These are phyloP conservation scores for Gentiana dahurica DNA, from an alignment of 257 asterid genomes.

Conservation along the genomic window DNA sequence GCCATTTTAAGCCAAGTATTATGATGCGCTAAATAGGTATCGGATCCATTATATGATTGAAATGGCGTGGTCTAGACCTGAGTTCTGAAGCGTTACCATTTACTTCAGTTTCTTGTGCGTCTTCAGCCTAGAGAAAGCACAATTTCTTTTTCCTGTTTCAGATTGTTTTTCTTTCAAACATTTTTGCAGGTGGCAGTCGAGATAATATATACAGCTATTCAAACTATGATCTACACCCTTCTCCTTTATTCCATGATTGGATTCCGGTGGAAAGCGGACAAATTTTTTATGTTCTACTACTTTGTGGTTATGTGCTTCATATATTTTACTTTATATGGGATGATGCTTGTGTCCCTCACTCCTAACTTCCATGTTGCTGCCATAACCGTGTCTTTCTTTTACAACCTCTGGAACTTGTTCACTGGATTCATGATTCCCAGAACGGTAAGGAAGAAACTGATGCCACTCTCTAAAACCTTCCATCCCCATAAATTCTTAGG, in stretches of 20 bases:
- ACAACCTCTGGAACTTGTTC: constrained; percentile 63
- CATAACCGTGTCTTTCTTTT: constrained; percentile 54
- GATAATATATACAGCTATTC: constrained; percentile 33
- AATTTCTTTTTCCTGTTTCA: no score
- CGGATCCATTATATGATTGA: no score
- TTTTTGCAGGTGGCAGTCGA: constrained; percentile 42
- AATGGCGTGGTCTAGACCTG: no score
- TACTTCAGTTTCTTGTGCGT: not conserved
- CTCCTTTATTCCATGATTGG: constrained; percentile 28
- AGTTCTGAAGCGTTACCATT: no score
- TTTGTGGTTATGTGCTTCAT: constrained; percentile 26
- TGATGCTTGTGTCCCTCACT: constrained; percentile 55
- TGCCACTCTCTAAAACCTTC: no score
- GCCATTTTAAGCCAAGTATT: no score
- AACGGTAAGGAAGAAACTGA: constrained; percentile 27
- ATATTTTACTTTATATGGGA: constrained; percentile 27
- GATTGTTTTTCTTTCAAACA: no score
- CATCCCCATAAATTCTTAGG: no score
- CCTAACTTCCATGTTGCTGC: constrained; percentile 62
- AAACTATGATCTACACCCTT: constrained; percentile 24
- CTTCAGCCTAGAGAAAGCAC: no score
- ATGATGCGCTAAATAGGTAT: no score
- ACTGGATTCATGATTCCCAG: constrained; percentile 62
- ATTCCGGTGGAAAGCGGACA: constrained; percentile 30
- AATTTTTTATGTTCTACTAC: constrained; percentile 44